phyloP scores from a whole-genome alignment of 2,329 filamentous ascomycete species.

The Colletotrichum ledebouriae region DNA sequence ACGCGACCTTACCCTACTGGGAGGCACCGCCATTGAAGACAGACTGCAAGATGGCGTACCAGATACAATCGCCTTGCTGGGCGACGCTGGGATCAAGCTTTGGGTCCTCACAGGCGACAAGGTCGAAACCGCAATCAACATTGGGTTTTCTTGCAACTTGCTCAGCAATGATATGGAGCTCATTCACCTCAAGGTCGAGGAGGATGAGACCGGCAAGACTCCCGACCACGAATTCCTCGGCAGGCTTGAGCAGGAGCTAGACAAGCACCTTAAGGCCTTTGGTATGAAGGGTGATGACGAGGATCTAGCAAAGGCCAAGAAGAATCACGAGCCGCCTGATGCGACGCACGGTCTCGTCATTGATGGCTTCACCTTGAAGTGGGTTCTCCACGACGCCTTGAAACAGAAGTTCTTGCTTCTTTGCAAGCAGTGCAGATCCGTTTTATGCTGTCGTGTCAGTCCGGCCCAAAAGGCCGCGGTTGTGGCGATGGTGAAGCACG shows the following conservation, averaged over 20 bases:
- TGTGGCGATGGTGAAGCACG: slow-evolving; percentile 93
- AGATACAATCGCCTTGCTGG: slow-evolving; percentile 92
- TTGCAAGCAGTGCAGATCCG: slow-evolving; percentile 97
- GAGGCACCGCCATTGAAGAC: slow-evolving; percentile 97
- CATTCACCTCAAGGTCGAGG: slow-evolving; percentile 87
- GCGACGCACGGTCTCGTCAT: slow-evolving; percentile 94
- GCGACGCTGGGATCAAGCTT: slow-evolving; percentile 94
- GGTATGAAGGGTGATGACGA: slow-evolving; percentile 86
- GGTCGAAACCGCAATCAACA: slow-evolving; percentile 99
- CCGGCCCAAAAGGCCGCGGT: slow-evolving; percentile 98
- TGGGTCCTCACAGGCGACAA: slow-evolving; percentile 99
- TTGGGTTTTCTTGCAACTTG: slow-evolving; percentile 98
- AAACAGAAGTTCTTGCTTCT: slow-evolving; percentile 94
- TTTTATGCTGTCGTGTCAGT: slow-evolving; percentile 96
- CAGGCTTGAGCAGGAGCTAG: slow-evolving; percentile 77
- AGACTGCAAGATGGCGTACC: slow-evolving; percentile 96
- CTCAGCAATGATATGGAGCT: slow-evolving; percentile 98
- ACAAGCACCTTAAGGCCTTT: slow-evolving; percentile 80
- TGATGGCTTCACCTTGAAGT: slow-evolving; percentile 92
- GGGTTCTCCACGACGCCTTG: slow-evolving; percentile 84
- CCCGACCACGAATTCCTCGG: slow-evolving; percentile 65
- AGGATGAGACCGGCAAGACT: slow-evolving; percentile 71
- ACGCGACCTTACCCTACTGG: slow-evolving; percentile 86
- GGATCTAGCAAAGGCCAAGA: slow-evolving; percentile 82
- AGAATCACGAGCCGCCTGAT: slow-evolving; percentile 87